Percentiles rank a stretch among this genome's conserved stretches.
Evolutionary conservation across 169 alveolate species (phyloP).

Genomic region (Hepatocystis sp.): DNA sequence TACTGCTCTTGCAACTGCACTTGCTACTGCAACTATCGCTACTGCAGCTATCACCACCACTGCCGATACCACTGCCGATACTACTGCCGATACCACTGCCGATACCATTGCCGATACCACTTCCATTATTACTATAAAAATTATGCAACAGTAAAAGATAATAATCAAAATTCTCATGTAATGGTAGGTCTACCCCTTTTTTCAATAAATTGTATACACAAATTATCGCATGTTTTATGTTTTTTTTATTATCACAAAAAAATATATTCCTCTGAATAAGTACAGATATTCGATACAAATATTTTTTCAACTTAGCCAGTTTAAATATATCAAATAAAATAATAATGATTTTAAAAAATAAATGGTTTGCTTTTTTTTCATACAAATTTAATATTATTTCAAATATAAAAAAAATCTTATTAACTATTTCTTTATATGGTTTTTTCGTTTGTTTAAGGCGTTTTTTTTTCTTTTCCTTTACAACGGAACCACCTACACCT

Average conservation of each 20-base stretch:
- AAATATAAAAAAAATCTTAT: constrained; percentile 24
- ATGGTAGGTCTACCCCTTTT: constrained; percentile 18
- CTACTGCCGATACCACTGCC: no score
- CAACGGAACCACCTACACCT: not conserved
- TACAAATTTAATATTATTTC: constrained; percentile 37
- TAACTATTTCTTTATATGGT: constrained; percentile 5
- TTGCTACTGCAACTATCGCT: no score
- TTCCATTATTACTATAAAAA: constrained; percentile 4
- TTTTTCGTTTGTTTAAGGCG: constrained; percentile 1
- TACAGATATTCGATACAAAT: constrained; percentile 26
- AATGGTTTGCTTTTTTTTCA: constrained; percentile 47
- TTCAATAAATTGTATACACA: constrained; percentile 22
- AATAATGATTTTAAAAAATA: constrained; percentile 27
- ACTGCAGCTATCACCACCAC: no score
- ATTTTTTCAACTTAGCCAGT: constrained; percentile 14
- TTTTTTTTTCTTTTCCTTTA: not conserved
- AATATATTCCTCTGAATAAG: constrained; percentile 50
- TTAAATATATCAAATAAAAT: constrained; percentile 20
- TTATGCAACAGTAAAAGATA: constrained; percentile 38
- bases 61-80: no score
- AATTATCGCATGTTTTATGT: constrained; percentile 10
- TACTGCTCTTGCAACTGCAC: no score
- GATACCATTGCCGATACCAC: no score
- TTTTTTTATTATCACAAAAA: constrained; percentile 7
- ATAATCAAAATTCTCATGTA: constrained; percentile 71